Base-by-base conservation (phyloP, 805 yeast genomes). In the Zygosaccharomyces bailii region DNA sequence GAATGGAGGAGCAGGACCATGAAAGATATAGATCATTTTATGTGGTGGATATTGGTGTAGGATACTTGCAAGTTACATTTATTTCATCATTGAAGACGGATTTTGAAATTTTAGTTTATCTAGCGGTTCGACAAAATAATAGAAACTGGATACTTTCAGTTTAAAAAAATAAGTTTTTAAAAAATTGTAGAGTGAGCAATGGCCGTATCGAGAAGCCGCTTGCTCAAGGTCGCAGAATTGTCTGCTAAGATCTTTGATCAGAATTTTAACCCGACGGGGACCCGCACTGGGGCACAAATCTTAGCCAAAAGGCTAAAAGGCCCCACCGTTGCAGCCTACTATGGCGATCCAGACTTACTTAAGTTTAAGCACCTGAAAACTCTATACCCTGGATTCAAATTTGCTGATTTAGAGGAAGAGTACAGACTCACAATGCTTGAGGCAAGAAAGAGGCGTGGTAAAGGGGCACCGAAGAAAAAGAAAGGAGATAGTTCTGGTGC, bases 381-480 rank as follows among this genome's bases (percentile, higher is more conserved):
- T 29, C 67, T 80, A 66, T 80, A 54, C 53, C 78, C 78, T 3
- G 66, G 65, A 27, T 61, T 69, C 48, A 69, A 71, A 42, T 75
- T 86, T 52, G 73, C 75, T 4, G 84, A 84, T 54, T 84, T 83
- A 43, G 79, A 77, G 48, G 95, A 86, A 61, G 78, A 74, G 34
- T 80, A 82, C 65, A 75, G 95, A 66, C 59, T 83, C 49, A 75
- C 71, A 47, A 80, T 80, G 78, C 80, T 79, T 17, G 79, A 69
- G 46, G 71, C 71, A 45, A 75, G 86, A 66, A 85, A 81, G 73
- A 82, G 84, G 76, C 84, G 93, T 78, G 90, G 87, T 67, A 86
- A 86, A 67, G 90, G 91, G 65, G 88, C 93, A 9, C 95, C 93
- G 56, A 78, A 82, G 72, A 86, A 86, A 73, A 78, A 75, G 68